Base-by-base conservation (phyloP, 345 rosid species). In the Orychophragmus violaceus region DNA sequence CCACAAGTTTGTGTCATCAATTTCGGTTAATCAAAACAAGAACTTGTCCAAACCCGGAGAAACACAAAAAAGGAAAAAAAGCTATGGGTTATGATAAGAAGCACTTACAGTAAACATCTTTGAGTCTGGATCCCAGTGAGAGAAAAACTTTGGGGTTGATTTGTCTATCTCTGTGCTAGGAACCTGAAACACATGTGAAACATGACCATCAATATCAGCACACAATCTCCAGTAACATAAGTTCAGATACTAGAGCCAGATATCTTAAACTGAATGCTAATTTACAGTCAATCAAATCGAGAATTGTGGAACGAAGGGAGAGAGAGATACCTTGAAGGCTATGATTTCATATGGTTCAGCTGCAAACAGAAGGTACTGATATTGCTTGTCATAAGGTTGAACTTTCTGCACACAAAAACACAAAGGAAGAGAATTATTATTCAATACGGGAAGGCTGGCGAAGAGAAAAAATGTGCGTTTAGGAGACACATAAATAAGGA, bases 91-190 rank as follows among this genome's bases (percentile, higher is more conserved):
- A 33, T 36, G 18, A 49, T 49, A n/a, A 13, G 48, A 75, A 63
- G 30, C 12, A 79, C 97, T 77, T 66, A 88, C 99, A 50, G 99
- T 90, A 76, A 90, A 90, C 97, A 90, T 94, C 84, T 94, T 94
- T 1, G 97, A 88, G 82, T 94, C 96, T 1, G 96, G 95, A 82
- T 94, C 99, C 97, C 99, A 90, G 69, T 90, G 99, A 5, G 96
- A 88, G 72, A 94, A 94, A 80, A 90, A 94, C 81, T 94, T 94
- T 1, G 96, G 95, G 50, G 99, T 90, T 62, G 96, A 90, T 76
- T 94, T 94, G 70, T 94, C 99, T 22, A 94, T 87, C 79, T 90
- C 96, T 7, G 96, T 85, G 91, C 97, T 94, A 25, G 99, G 99
- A 82, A 94, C 97, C 99, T 90, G 83, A 67, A 66, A 72, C 28